phyloP scores from a whole-genome alignment of 192 early-diverging fungal species.

The Rhizophagus sp. region DNA sequence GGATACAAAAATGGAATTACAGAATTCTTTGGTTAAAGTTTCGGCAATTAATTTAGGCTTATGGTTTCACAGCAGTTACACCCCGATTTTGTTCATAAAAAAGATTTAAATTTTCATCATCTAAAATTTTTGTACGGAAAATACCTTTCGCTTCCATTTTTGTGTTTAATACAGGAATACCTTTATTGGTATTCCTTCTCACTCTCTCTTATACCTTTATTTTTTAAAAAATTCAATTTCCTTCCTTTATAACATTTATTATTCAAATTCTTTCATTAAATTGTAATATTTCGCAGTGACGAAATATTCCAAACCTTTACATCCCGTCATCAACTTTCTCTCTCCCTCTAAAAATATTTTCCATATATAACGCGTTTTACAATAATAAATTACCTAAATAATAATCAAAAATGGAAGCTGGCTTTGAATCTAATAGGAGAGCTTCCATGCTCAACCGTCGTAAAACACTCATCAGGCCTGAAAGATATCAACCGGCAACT shows the following conservation, averaged over 20 bases:
- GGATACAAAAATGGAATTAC: not conserved
- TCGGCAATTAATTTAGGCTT: not conserved
- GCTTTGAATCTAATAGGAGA: not conserved
- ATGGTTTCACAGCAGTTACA: slow-evolving; percentile 2
- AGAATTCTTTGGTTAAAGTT: not conserved
- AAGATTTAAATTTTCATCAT: not conserved
- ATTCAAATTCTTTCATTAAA: not conserved
- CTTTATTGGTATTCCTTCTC: slow-evolving; percentile 6
- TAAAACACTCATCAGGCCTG: slow-evolving; percentile 73
- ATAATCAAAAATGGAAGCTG: slow-evolving; percentile 10
- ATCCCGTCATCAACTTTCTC: not conserved
- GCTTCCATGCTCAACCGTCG: slow-evolving; percentile 49
- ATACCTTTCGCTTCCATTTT: slow-evolving; percentile 2
- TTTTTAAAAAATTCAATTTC: not conserved
- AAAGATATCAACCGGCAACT: slow-evolving; percentile 64
- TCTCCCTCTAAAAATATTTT: not conserved
- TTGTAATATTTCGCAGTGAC: not conserved
- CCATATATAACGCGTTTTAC: not conserved
- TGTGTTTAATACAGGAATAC: not conserved
- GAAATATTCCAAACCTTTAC: not conserved
- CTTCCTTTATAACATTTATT: not conserved
- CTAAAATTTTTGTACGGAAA: not conserved
- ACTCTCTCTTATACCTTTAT: not conserved
- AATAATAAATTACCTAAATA: not conserved
- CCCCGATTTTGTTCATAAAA: not conserved